Conservation (phyloP, 164 flowering plant species). For the Echeveria elegans region DNA sequence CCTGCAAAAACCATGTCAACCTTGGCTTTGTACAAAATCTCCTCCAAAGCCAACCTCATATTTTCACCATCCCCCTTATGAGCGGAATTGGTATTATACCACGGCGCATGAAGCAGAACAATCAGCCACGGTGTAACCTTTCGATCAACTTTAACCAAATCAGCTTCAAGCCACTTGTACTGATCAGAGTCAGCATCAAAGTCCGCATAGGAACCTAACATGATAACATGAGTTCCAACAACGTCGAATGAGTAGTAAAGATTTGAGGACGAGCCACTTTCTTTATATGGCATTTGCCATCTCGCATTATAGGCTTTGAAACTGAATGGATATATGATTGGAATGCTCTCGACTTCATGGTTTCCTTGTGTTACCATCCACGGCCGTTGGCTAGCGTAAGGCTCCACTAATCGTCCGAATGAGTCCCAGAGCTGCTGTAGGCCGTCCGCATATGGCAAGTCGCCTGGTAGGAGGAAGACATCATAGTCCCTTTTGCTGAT, state of each 20-base stretch:
- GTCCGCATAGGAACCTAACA: slow-evolving; percentile 82
- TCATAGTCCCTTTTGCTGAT: slow-evolving; percentile 45
- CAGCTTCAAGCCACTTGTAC: slow-evolving; percentile 59
- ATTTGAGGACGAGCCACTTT: slow-evolving; percentile 72
- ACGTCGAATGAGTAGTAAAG: slow-evolving; percentile 82
- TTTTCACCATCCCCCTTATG: slow-evolving; percentile 81
- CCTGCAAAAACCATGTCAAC: slow-evolving; percentile 81
- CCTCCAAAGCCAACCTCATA: slow-evolving; percentile 76
- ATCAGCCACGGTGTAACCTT: slow-evolving; percentile 66
- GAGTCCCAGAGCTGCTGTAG: slow-evolving; percentile 76
- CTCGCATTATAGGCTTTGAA: slow-evolving; percentile 70
- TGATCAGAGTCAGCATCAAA: slow-evolving; percentile 50
- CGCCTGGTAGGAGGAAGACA: slow-evolving; percentile 64
- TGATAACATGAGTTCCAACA: slow-evolving; percentile 53
- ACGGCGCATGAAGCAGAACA: slow-evolving; percentile 69
- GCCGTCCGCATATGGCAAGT: slow-evolving; percentile 71
- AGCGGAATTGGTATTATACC: slow-evolving; percentile 78
- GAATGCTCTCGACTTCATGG: slow-evolving; percentile 64
- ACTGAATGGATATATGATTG: slow-evolving; percentile 31
- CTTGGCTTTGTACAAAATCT: slow-evolving; percentile 47
- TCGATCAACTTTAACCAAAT: slow-evolving; percentile 53
- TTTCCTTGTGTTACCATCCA: slow-evolving; percentile 94
- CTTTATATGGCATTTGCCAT: slow-evolving; percentile 70
- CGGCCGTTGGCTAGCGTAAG: slow-evolving; percentile 60
- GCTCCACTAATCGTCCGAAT: slow-evolving; percentile 76